These are phyloP conservation scores for Eutreptiella sp. DNA, from an alignment of 208 protist species.

Conservation along the genomic window DNA sequence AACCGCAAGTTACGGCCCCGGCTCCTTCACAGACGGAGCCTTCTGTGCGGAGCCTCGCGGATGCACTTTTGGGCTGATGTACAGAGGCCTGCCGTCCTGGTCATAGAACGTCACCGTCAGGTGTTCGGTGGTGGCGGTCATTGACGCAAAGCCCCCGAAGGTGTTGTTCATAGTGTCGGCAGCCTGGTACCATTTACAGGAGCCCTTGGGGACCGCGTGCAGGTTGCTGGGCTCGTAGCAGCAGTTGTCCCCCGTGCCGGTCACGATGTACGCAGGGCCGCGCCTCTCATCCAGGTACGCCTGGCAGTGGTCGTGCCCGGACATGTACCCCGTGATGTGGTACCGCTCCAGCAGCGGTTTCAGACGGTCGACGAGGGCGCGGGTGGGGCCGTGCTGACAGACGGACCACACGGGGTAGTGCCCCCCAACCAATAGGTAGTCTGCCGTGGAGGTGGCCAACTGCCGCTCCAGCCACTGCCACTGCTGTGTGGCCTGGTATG, in stretches of 20 bases:
- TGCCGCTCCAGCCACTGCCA: not conserved
- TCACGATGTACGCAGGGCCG: not conserved
- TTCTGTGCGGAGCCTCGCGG: too few relatives aligned
- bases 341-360: constrained; percentile 1
- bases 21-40: too few relatives aligned
- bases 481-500: not conserved
- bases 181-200: constrained; percentile 1
- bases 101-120: constrained; percentile 4
- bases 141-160: not conserved
- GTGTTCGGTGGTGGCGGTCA: not conserved
- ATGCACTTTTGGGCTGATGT: not conserved
- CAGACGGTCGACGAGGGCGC: not conserved
- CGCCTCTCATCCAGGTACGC: not conserved
- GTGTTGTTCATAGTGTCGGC: not conserved
- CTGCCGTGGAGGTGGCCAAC: constrained; percentile 3
- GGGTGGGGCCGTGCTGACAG: constrained; percentile 5
- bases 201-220: not conserved
- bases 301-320: constrained; percentile 12
- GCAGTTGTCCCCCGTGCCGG: not conserved
- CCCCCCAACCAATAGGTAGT: constrained; percentile 7
- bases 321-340: not conserved
- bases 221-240: constrained; percentile 5
- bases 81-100: not conserved
- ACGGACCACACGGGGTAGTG: constrained; percentile 5
- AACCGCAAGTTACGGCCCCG: too few relatives aligned